Percentiles rank a stretch among this genome's conserved stretches.
Conservation (phyloP, 2,329 filamentous ascomycete species). For the Intubia oerlemansii region DNA sequence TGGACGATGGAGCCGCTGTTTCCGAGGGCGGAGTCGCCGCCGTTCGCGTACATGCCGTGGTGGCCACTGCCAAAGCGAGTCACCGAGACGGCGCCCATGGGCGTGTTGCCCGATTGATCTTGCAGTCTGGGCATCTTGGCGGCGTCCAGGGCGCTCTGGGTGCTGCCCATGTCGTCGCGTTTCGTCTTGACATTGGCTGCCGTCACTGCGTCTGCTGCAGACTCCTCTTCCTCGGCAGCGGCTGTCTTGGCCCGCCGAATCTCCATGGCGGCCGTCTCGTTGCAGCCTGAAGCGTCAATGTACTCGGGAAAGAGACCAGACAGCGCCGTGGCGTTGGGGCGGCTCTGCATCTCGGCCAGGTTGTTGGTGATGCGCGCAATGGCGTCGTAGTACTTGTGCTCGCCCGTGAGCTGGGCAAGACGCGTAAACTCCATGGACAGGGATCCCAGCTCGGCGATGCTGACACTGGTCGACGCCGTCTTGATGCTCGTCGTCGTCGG, state of each 20-base stretch:
- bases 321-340: slow-evolving; percentile 34
- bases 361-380: slow-evolving; percentile 69
- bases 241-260: slow-evolving; percentile 14
- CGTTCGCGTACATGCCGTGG: too few species aligned
- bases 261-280: slow-evolving; percentile 24
- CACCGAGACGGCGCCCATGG: background rate
- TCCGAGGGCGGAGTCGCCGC: too few species aligned
- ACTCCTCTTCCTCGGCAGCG: slow-evolving; percentile 7
- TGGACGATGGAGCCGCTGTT: slow-evolving; percentile 17
- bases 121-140: too few species aligned
- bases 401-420: slow-evolving; percentile 63
- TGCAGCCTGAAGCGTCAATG: slow-evolving; percentile 64
- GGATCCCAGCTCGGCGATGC: slow-evolving; percentile 54
- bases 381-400: slow-evolving; percentile 75
- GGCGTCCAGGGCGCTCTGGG: slow-evolving; percentile 4
- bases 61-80: too few species aligned
- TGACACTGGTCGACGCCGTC: slow-evolving; percentile 32
- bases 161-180: slow-evolving; percentile 12
- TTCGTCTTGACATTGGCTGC: slow-evolving; percentile 6
- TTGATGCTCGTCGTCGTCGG: too few species aligned
- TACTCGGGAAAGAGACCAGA: slow-evolving; percentile 63
- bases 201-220: too few species aligned
- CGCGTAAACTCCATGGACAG: slow-evolving; percentile 78
- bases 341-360: slow-evolving; percentile 52
- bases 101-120: slow-evolving; percentile 4